Evolutionary conservation across 2,329 filamentous ascomycete genomes (phyloP).

Genomic region (Ophiosphaerella korrae): DNA sequence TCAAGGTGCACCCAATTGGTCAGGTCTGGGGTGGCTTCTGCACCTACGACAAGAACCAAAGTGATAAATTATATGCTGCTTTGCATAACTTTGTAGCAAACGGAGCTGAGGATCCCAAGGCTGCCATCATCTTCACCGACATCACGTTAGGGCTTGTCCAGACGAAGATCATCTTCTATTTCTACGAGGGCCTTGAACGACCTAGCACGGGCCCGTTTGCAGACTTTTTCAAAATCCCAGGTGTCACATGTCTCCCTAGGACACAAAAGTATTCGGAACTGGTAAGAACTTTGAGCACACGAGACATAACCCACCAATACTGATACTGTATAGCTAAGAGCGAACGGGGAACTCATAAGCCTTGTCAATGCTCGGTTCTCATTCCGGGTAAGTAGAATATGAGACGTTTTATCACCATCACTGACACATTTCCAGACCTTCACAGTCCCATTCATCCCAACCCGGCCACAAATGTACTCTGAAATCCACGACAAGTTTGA

Average conservation of each 20-base stretch:
- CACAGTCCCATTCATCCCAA: slow-evolving; percentile 29
- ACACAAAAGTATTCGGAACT: slow-evolving; percentile 42
- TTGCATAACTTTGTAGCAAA: slow-evolving; percentile 41
- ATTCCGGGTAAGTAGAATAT: slow-evolving; percentile 23
- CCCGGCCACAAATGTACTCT: slow-evolving; percentile 40
- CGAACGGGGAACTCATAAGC: slow-evolving; percentile 18
- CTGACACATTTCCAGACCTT: slow-evolving; percentile 18
- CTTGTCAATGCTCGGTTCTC: slow-evolving; percentile 21
- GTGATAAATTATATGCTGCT: slow-evolving; percentile 37
- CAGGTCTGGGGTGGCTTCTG: slow-evolving; percentile 49
- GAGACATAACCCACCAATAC: neutral
- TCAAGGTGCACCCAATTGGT: slow-evolving; percentile 29
- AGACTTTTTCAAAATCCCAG: slow-evolving; percentile 38
- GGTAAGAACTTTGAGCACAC: slow-evolving; percentile 12
- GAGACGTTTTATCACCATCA: too few relatives aligned
- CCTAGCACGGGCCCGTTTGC: slow-evolving; percentile 41
- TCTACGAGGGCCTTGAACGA: slow-evolving; percentile 31
- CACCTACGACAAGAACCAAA: slow-evolving; percentile 36
- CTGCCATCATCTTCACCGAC: slow-evolving; percentile 29
- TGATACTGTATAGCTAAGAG: slow-evolving; percentile 13
- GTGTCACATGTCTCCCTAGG: slow-evolving; percentile 23
- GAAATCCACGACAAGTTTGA: slow-evolving; percentile 41
- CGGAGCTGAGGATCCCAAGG: slow-evolving; percentile 29
- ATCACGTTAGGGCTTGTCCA: neutral
- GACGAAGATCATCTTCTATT: slow-evolving; percentile 22